Evolutionary conservation across 2,329 filamentous ascomycete species (phyloP), one percentile per base, ranked within the genome.

Genomic region (Blastomyces gilchristii): DNA sequence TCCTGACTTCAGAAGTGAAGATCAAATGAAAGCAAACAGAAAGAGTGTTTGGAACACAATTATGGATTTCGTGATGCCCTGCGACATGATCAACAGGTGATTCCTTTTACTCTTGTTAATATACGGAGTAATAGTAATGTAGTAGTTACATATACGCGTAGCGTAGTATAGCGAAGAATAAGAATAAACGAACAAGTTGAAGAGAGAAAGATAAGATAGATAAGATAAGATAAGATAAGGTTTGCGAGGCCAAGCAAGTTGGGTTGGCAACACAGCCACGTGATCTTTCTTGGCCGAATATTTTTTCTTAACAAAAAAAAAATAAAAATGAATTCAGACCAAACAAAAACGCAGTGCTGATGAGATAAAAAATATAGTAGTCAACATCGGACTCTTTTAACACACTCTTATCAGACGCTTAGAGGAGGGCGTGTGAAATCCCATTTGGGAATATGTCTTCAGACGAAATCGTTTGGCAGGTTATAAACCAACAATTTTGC

Each of bases 381-480:
- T 47, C 45, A 58, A 45, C 39, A 47, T 41, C 41, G 22, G 25
- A 9, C 22, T 28, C 31, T 11, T 50, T 18, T 9, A 8, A 18
- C 49, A 28, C 49, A 25, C 41, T 34, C 45, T 8, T 6, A n/a
- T 16, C 28, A 22, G 22, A 4, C 41, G 3, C 22, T 22, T 43
- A 25, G 14, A 37, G 50, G 43, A 43, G 18, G 16, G 28, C 18
- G 16, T 37, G 39, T 34, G 47, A 14, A n/a, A 47, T 34, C 25
- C 22, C 31, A 22, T 49, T 43, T 28, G 34, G 60, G 62, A 68
- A 67, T 63, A 95, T 94, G 89, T 86, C 90, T 64, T 95, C 91
- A 67, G 93, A 97, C 81, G 93, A 97, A 78, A 95, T 97, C 68
- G 88, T 97, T 67, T 99, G 94, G 94, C 87, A 92, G 75, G 90